A percentile compares a stretch with the other conserved stretches of the same genome.
Conservation (phyloP, 75 land plant genomes). For the Picea sitchensis region DNA sequence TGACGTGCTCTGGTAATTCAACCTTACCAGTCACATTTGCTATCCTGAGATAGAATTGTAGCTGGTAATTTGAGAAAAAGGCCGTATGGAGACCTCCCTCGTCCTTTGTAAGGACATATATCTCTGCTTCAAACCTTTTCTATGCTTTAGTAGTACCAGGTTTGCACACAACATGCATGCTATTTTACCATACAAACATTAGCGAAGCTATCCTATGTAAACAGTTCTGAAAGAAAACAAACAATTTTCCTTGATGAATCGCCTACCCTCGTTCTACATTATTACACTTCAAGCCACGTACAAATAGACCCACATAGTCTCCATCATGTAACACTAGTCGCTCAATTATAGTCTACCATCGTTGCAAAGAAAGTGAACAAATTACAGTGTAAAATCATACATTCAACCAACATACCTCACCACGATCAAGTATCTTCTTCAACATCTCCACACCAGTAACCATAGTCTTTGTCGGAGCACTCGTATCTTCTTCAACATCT, state of each 20-base stretch:
- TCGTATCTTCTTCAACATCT: slow-evolving; percentile 96
- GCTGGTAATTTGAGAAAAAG: slow-evolving; percentile 90
- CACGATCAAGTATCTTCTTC: slow-evolving; percentile 90
- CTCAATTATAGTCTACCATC: neutral
- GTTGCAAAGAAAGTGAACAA: neutral
- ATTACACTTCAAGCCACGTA: slow-evolving; percentile 94
- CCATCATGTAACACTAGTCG: slow-evolving; percentile 61
- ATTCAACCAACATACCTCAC: slow-evolving; percentile 55
- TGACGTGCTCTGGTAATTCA: slow-evolving; percentile 85
- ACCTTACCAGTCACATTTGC: slow-evolving; percentile 97
- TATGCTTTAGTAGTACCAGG: slow-evolving; percentile 80
- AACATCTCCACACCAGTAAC: slow-evolving; percentile 99
- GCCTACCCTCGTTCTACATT: slow-evolving; percentile 88
- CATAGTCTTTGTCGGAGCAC: slow-evolving; percentile 57
- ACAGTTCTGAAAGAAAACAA: slow-evolving; percentile 1
- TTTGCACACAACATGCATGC: slow-evolving; percentile 79
- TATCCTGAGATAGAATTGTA: slow-evolving; percentile 92
- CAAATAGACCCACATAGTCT: slow-evolving; percentile 95
- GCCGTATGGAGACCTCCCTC: slow-evolving; percentile 99
- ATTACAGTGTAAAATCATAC: no score
- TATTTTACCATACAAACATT: neutral
- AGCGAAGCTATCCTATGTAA: neutral
- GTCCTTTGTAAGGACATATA: slow-evolving; percentile 94
- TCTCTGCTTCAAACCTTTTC: slow-evolving; percentile 94
- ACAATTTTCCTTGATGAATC: neutral